These are phyloP conservation scores for Fusarium sp. DNA, from an alignment of 2,329 filamentous ascomycete species.

Conservation along the genomic window DNA sequence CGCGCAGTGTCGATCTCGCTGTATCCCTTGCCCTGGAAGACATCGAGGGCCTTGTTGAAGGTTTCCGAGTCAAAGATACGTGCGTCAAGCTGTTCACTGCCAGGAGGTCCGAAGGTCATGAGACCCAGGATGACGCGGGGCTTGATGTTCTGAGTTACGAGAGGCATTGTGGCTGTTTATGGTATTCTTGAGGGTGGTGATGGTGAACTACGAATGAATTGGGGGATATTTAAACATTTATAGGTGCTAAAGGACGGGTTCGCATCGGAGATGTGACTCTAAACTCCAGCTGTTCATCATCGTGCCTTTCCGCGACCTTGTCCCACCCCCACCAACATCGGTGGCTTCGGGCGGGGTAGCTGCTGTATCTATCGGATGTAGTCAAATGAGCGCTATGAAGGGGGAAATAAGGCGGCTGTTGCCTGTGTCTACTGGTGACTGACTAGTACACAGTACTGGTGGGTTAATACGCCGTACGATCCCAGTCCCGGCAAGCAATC, in stretches of 20 bases:
- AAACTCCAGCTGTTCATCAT: constrained; percentile 40
- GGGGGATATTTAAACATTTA: constrained; percentile 13
- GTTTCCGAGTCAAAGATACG: constrained; percentile 77
- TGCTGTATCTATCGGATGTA: constrained; percentile 11
- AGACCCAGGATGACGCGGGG: constrained; percentile 84
- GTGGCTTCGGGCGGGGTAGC: constrained; percentile 36
- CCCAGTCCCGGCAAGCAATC: neutral
- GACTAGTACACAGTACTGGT: neutral
- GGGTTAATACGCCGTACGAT: constrained; percentile 10
- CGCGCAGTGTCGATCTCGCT: constrained; percentile 88
- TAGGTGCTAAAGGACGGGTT: constrained; percentile 9
- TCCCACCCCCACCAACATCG: constrained; percentile 31
- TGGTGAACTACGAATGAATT: neutral
- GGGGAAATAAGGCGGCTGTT: constrained; percentile 6
- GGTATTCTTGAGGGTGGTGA: neutral
- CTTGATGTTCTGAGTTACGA: constrained; percentile 61
- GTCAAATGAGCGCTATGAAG: constrained; percentile 7
- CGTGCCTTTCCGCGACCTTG: constrained; percentile 14
- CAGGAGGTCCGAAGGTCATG: constrained; percentile 84
- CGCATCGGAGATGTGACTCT: constrained; percentile 38
- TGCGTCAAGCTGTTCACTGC: constrained; percentile 69
- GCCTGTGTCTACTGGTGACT: constrained; percentile 13
- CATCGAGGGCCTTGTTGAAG: constrained; percentile 79
- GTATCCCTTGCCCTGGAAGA: constrained; percentile 83
- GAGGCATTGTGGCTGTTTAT: constrained; percentile 58